Percentiles rank a stretch among this genome's conserved stretches.
Evolutionary conservation across 768 basidiomycete genomes (phyloP).

Genomic region (Butyriboletus loyo): DNA sequence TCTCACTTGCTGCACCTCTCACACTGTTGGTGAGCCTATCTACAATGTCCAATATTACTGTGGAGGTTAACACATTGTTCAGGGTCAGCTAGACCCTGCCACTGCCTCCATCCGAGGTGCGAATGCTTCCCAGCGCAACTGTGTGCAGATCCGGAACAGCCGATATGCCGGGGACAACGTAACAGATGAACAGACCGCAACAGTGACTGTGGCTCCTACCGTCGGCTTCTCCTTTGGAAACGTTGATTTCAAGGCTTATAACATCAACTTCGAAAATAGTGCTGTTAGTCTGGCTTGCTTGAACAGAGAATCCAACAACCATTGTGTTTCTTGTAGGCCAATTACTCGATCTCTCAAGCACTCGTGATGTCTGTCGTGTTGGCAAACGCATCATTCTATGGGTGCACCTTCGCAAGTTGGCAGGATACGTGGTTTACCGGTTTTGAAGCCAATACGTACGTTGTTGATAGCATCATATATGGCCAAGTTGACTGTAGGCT

Average conservation of each 20-base stretch:
- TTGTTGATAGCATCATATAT: constrained; percentile 58
- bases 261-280: constrained; percentile 64
- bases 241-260: constrained; percentile 60
- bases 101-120: constrained; percentile 39
- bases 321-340: constrained; percentile 34
- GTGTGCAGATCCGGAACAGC: constrained; percentile 55
- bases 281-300: constrained; percentile 41
- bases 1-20: constrained; percentile 51
- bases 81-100: constrained; percentile 50
- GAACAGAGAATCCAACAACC: background rate
- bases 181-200: constrained; percentile 59
- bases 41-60: background rate
- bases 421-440: constrained; percentile 60
- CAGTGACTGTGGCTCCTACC: constrained; percentile 53
- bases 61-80: constrained; percentile 1
- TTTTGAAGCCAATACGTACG: constrained; percentile 54
- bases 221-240: constrained; percentile 50
- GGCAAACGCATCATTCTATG: constrained; percentile 59
- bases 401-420: constrained; percentile 12
- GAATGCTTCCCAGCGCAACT: constrained; percentile 42
- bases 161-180: constrained; percentile 39
- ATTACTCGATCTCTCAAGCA: constrained; percentile 59
- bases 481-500: constrained; percentile 62
- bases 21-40: constrained; percentile 47
- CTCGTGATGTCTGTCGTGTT: constrained; percentile 61